Base-by-base conservation (phyloP, 805 yeast genomes). In the Candida suzukii region DNA sequence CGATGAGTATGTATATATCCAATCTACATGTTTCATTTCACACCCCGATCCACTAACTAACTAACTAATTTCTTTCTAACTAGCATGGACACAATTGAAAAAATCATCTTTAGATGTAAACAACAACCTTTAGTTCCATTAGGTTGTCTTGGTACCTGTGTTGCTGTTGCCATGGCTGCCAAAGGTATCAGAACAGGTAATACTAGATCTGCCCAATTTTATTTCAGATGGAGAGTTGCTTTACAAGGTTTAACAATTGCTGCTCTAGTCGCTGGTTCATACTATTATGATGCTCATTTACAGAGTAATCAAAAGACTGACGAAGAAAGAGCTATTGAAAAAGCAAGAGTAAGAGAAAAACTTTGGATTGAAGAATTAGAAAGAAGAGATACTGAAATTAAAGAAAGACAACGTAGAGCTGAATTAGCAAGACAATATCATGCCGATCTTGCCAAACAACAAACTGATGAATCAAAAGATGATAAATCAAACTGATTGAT, bases 311-410 rank as follows among this genome's bases (percentile, higher is more conserved):
- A 71, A 39, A 68, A 67, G 49, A 57, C 78, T 7, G 73, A 74
- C 40, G 91, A 86, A 50, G 91, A 84, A 26, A 57, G 68, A 47
- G 68, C 85, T 50, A 67, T 77, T 41, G 84, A 80, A 52, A 84
- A 86, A 74, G 95, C 97, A 33, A 83, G 83, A 60, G 64, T 77
- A 57, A 80, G 97, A 68, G 96, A 90, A 58, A 70, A 67, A 53
- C 58, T 90, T 49, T 90, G 97, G 97, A 83, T 88, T 46, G 87
- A 84, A 56, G 95, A 84, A 55, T 71, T 88, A 54, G 97, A 88
- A 58, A 76, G 95, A 66, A 76, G 95, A 60, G 96, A 88, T 58
- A 73, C 62, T 13, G 83, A 79, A 43, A 77, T 80, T 43, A 79
- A 83, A 57, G 76, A 71, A 45, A 71, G 95, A 53, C 79, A 75